Percentiles rank a stretch among this genome's conserved stretches.
Evolutionary conservation across 192 early-diverging fungal species (phyloP).

Genomic region (Entomortierella beljakovae): DNA sequence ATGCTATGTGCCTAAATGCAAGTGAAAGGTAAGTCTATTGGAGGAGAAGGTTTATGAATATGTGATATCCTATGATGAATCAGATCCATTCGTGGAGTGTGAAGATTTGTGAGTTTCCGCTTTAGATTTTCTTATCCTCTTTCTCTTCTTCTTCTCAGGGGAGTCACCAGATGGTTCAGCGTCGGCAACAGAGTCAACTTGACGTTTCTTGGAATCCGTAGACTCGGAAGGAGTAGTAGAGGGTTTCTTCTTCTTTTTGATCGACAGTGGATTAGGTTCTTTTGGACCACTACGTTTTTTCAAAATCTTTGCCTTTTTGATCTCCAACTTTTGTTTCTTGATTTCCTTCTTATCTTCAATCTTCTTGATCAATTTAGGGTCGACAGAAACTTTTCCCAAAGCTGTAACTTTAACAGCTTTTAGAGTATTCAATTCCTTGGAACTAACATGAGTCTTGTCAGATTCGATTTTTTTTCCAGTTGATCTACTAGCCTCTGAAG

Average conservation of each 20-base stretch:
- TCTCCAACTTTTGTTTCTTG: slow-evolving; percentile 49
- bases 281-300: slow-evolving; percentile 79
- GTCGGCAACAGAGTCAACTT: neutral
- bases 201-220: slow-evolving; percentile 13
- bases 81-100: neutral
- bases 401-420: slow-evolving; percentile 64
- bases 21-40: too few species aligned
- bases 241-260: slow-evolving; percentile 77
- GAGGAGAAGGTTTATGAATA: too few species aligned
- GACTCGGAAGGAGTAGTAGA: neutral
- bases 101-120: neutral
- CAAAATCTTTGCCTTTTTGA: slow-evolving; percentile 45
- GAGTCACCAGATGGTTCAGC: neutral
- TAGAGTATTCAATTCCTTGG: slow-evolving; percentile 61
- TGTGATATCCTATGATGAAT: slow-evolving; percentile 16
- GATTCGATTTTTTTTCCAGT: slow-evolving; percentile 56
- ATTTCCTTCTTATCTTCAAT: slow-evolving; percentile 50
- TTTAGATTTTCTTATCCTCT: slow-evolving; percentile 37
- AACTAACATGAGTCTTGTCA: slow-evolving; percentile 49
- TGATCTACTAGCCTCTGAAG: slow-evolving; percentile 63
- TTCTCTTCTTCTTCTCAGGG: slow-evolving; percentile 44
- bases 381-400: slow-evolving; percentile 31
- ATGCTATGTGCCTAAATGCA: neutral
- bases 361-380: slow-evolving; percentile 55
- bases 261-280: slow-evolving; percentile 87